A percentile compares a stretch with the other conserved stretches of the same genome.
Evolutionary conservation across 1,139 yeast genomes (phyloP).

Genomic region (Saccharomycopsis phalli): DNA sequence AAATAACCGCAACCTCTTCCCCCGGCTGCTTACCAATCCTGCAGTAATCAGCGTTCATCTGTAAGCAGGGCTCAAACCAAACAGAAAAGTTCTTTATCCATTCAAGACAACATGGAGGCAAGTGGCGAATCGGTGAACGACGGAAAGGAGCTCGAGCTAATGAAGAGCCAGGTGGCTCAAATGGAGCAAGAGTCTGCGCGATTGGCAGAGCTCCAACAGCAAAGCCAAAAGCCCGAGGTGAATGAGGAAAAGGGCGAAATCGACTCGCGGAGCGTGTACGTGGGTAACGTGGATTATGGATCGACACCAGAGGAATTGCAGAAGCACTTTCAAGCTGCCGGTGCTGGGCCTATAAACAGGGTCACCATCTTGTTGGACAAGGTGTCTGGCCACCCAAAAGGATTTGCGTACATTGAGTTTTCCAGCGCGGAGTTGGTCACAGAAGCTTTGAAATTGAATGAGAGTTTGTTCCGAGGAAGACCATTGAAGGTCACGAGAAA

Average conservation of each 20-base stretch:
- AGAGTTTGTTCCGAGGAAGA: slow-evolving; percentile 57
- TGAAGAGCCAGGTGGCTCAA: slow-evolving; percentile 26
- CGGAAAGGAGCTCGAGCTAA: slow-evolving; percentile 24
- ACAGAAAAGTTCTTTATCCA: no score
- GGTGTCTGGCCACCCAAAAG: slow-evolving; percentile 72
- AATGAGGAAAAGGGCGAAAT: slow-evolving; percentile 45
- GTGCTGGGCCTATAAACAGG: slow-evolving; percentile 72
- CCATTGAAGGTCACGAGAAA: slow-evolving; percentile 64
- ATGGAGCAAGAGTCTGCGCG: slow-evolving; percentile 48
- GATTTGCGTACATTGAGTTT: slow-evolving; percentile 80
- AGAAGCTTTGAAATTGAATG: slow-evolving; percentile 61
- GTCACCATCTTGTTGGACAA: slow-evolving; percentile 73
- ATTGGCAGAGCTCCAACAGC: slow-evolving; percentile 44
- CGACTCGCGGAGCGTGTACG: slow-evolving; percentile 76
- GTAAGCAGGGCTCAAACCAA: no score
- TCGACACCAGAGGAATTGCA: slow-evolving; percentile 77
- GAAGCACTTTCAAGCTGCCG: slow-evolving; percentile 65
- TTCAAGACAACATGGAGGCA: no score
- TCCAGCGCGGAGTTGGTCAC: slow-evolving; percentile 53
- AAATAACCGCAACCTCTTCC: no score
- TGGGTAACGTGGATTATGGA: slow-evolving; percentile 80
- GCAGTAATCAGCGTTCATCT: no score
- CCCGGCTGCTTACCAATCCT: no score
- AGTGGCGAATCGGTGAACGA: background rate
- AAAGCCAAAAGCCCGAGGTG: slow-evolving; percentile 34